phyloP scores from a whole-genome alignment of 1,284 basidiomycete species.

The Pascua guehoae region DNA sequence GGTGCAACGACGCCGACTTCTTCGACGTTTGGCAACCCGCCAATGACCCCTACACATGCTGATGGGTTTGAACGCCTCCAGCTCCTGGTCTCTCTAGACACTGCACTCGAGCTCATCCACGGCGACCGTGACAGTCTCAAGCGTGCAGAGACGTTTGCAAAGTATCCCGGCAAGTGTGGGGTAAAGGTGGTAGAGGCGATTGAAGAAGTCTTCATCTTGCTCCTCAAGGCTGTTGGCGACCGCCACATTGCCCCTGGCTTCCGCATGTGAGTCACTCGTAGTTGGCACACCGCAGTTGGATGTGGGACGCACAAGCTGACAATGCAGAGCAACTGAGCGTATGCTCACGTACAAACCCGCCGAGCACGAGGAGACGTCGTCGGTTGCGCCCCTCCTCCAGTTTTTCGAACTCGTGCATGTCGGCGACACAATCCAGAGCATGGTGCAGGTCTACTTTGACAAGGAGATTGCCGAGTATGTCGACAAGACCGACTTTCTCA shows the following conservation, averaged over 20 bases:
- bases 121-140: slow-evolving; percentile 85
- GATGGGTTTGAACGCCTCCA: slow-evolving; percentile 64
- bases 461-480: slow-evolving; percentile 87
- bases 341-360: slow-evolving; percentile 84
- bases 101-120: slow-evolving; percentile 87
- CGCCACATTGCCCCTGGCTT: slow-evolving; percentile 85
- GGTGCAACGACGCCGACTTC: slow-evolving; percentile 18
- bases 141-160: slow-evolving; percentile 81
- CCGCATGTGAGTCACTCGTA: slow-evolving; percentile 56
- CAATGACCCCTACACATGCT: slow-evolving; percentile 21
- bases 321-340: slow-evolving; percentile 68
- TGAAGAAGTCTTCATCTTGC: slow-evolving; percentile 83
- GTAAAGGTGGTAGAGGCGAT: slow-evolving; percentile 79
- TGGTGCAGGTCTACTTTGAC: slow-evolving; percentile 97
- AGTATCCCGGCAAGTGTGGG: slow-evolving; percentile 79
- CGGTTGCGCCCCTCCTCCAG: slow-evolving; percentile 85
- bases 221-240: slow-evolving; percentile 73
- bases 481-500: slow-evolving; percentile 88
- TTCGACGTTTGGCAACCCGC: slow-evolving; percentile 1
- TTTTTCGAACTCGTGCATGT: slow-evolving; percentile 98
- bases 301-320: too few species aligned
- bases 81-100: slow-evolving; percentile 83
- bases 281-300: not conserved
- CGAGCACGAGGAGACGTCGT: slow-evolving; percentile 70
- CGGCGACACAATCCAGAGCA: slow-evolving; percentile 94